Percentiles rank a stretch among this genome's conserved stretches.
phyloP scores from a whole-genome alignment of 108 stramenopile genomes.

The Schizochytrium sp. region DNA sequence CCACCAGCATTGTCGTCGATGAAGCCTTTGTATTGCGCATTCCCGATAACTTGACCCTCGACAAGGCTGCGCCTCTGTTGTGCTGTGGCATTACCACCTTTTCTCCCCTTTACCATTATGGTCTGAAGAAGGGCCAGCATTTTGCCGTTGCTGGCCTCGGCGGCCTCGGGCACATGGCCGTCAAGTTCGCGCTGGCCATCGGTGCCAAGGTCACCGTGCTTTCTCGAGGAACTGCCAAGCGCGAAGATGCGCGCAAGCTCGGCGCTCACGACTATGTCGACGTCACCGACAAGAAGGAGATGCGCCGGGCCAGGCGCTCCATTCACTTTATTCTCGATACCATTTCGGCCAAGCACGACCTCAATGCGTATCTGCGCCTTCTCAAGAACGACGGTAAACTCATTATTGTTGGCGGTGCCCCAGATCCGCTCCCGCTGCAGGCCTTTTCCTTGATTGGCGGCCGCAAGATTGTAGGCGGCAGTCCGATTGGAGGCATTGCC shows the following conservation, averaged over 20 bases:
- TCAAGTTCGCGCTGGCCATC: conserved; percentile 51
- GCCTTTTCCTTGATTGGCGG: conserved; percentile 24
- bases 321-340: conserved; percentile 50
- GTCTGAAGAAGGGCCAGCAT: conserved; percentile 22
- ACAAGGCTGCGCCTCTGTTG: conserved; percentile 33
- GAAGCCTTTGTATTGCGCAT: background rate
- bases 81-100: conserved; percentile 63
- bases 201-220: conserved; percentile 41
- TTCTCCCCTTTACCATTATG: conserved; percentile 41
- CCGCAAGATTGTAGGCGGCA: conserved; percentile 25
- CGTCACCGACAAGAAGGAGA: conserved; percentile 30
- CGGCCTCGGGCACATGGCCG: conserved; percentile 55
- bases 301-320: conserved; percentile 28
- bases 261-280: conserved; percentile 36
- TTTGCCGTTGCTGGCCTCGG: conserved; percentile 56
- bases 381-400: conserved; percentile 34
- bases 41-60: background rate
- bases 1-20: conserved; percentile 16
- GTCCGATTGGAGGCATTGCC: conserved; percentile 46
- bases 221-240: conserved; percentile 39
- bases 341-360: conserved; percentile 35
- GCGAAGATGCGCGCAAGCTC: conserved; percentile 31
- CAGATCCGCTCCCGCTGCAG: background rate
- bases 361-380: conserved; percentile 22
- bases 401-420: conserved; percentile 30